These are phyloP conservation scores for Komagataella mondaviorum DNA, from an alignment of 805 yeast genomes.

Conservation along the genomic window DNA sequence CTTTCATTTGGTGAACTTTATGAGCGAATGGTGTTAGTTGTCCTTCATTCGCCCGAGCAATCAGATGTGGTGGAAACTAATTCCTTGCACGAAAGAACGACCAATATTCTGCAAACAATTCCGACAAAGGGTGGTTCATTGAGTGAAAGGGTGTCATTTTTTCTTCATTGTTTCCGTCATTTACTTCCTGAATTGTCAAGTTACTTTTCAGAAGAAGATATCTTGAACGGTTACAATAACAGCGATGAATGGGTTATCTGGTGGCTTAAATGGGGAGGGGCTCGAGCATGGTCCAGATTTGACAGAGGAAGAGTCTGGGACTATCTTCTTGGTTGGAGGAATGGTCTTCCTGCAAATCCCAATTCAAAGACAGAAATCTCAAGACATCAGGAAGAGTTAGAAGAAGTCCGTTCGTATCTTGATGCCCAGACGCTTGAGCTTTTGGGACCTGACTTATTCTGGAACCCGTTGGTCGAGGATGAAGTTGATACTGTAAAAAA, in stretches of 20 bases:
- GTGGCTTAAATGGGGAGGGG: conserved; percentile 91
- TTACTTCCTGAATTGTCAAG: conserved; percentile 64
- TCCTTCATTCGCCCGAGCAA: conserved; percentile 56
- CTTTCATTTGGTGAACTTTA: conserved; percentile 55
- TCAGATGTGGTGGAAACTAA: background rate
- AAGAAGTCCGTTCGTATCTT: conserved; percentile 3
- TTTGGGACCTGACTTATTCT: conserved; percentile 50
- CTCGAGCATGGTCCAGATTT: conserved; percentile 66
- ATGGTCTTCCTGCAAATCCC: conserved; percentile 13
- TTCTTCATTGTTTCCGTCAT: conserved; percentile 47
- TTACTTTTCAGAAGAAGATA: conserved; percentile 70
- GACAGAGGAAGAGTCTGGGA: conserved; percentile 93
- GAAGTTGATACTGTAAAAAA: conserved; percentile 2
- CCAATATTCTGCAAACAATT: conserved; percentile 15
- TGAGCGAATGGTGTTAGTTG: conserved; percentile 63
- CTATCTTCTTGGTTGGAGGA: conserved; percentile 65
- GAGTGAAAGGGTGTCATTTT: conserved; percentile 55
- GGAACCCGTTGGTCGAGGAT: conserved; percentile 30
- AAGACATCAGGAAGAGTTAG: background rate
- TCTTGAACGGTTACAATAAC: conserved; percentile 41
- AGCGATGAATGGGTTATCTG: conserved; percentile 87
- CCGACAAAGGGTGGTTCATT: conserved; percentile 50
- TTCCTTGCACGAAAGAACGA: background rate
- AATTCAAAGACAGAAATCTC: background rate
- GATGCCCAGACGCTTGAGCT: conserved; percentile 9